Base-by-base conservation (phyloP, 805 yeast species). In the Myxozyma melibiosi region DNA sequence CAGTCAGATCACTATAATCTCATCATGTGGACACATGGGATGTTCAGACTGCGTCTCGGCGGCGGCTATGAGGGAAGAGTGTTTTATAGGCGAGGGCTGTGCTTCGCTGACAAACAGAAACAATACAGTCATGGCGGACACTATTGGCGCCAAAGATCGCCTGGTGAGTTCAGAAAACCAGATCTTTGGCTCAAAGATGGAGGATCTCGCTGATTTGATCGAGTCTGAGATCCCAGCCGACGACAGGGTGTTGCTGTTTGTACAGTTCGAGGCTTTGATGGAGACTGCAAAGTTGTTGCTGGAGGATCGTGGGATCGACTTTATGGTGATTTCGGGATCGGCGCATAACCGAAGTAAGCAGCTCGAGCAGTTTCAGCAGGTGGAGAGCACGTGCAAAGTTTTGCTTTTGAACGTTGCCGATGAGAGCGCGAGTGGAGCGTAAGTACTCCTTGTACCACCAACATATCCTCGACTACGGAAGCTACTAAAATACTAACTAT, bases 341-440 rank as follows among this genome's bases (percentile, higher is more conserved):
- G 41, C 57, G n/a, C 30, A 25, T 16, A 33, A 46, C 39, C 9
- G 39, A n/a, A 34, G 42, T 20, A 22, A 24, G 7, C 25, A 8
- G 22, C 43, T 53, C 20, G 43, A 38, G 39, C n/a, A 41, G 38
- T 53, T 46, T 47, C 57, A 53, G 38, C 6, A 30, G 8, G 27
- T 28, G 9, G 45, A 37, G 20, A 31, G 39, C 25, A 7, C 18
- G 11, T 25, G 41, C 22, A 46, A 41, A 24, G 57, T 53, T 4
- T 24, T 53, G 3, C 30, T 53, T 13, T 37, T 53, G 42, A 53
- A 53, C 22, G 57, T 47, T 14, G 57, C 52, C 3, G 52, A 53
- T 25, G 57, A 53, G 38, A 53, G 45, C 22, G 57, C 57, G 5
- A 46, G 52, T 34, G 57, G 57, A 46, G 57, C 57, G 57, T 51